Base-by-base conservation (phyloP, 2,329 filamentous ascomycete genomes). In the Phialophora chinensis region DNA sequence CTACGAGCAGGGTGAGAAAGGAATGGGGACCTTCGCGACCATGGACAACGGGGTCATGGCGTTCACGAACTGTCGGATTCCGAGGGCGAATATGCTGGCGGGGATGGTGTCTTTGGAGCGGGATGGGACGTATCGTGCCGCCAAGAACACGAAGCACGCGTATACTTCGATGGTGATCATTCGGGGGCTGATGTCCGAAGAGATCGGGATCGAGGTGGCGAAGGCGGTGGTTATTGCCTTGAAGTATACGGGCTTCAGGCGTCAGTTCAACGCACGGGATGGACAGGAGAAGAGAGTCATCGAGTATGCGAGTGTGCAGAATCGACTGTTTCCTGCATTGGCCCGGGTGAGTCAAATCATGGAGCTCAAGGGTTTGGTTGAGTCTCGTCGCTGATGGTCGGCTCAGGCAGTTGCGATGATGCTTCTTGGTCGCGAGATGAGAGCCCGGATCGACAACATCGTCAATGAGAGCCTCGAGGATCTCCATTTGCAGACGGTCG, bases 21-120 rank as follows among this genome's bases (percentile, higher is more conserved):
- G 38, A 17, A 52, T 90, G 69, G 89, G 89, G 10, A 69, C 62
- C 23, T 71, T 71, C 38, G 65, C 67, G 56, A 63, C 66, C 25
- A 72, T 71, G n/a, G 75, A 77, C 33, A 79, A 78, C 65, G 77
- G 76, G 20, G 77, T 74, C 52, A 71, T 76, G 42, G 70, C 69
- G 52, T 77, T 78, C 53, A 65, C 76, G n/a, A 60, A 75, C 25
- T 73, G 77, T n/a, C 71, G 74, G 12, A 73, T 78, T 54, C 77
- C 76, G n/a, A 70, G 75, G 27, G 71, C 65, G 20, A 73, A 76
- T 25, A 74, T 78, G 69, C 67, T 78, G 11, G 72, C 67, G 8
- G 63, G 73, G 1, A 72, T 75, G 65, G 70, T 74, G 3, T 66
- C 71, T 17, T 68, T 78, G 12, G 65, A 69, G 17, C 60, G 69